phyloP scores from a whole-genome alignment of 1,139 yeast genomes.

The Candida neerlandica region DNA sequence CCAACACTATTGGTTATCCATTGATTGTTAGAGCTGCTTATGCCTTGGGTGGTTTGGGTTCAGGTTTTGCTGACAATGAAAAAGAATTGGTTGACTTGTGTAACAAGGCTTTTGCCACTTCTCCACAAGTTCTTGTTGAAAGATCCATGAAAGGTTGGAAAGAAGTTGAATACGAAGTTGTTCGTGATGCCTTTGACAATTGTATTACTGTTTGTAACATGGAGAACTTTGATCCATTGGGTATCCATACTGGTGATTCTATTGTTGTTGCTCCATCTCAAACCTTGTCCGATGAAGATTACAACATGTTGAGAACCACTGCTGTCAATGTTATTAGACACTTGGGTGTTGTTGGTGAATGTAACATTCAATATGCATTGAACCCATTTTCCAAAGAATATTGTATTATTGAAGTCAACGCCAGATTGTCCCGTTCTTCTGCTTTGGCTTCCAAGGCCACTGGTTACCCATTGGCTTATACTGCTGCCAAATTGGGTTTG shows the following conservation, averaged over 20 bases:
- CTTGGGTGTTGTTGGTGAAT: slow-evolving; percentile 98
- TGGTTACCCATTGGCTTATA: slow-evolving; percentile 97
- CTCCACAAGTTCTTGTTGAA: slow-evolving; percentile 95
- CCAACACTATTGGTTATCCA: slow-evolving; percentile 86
- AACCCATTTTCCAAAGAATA: slow-evolving; percentile 95
- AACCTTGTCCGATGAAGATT: slow-evolving; percentile 94
- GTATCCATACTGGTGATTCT: slow-evolving; percentile 98
- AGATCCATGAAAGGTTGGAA: slow-evolving; percentile 98
- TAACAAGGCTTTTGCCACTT: slow-evolving; percentile 70
- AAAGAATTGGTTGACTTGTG: slow-evolving; percentile 54
- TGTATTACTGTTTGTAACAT: slow-evolving; percentile 98
- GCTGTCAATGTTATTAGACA: slow-evolving; percentile 97
- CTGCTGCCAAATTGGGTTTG: slow-evolving; percentile 91
- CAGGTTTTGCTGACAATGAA: slow-evolving; percentile 89
- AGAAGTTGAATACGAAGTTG: slow-evolving; percentile 98
- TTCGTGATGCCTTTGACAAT: slow-evolving; percentile 93
- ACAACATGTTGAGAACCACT: slow-evolving; percentile 96
- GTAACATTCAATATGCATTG: slow-evolving; percentile 96
- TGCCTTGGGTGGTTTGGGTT: slow-evolving; percentile 97
- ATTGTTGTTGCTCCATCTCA: slow-evolving; percentile 99
- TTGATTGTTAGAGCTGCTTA: slow-evolving; percentile 97
- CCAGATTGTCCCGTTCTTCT: slow-evolving; percentile 94
- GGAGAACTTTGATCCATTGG: slow-evolving; percentile 98
- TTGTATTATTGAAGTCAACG: slow-evolving; percentile 96
- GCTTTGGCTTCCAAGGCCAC: slow-evolving; percentile 99